A percentile compares a stretch with the other conserved stretches of the same genome.
Conservation (phyloP, 75 land plant species). For the Ceratopteris richardii region DNA sequence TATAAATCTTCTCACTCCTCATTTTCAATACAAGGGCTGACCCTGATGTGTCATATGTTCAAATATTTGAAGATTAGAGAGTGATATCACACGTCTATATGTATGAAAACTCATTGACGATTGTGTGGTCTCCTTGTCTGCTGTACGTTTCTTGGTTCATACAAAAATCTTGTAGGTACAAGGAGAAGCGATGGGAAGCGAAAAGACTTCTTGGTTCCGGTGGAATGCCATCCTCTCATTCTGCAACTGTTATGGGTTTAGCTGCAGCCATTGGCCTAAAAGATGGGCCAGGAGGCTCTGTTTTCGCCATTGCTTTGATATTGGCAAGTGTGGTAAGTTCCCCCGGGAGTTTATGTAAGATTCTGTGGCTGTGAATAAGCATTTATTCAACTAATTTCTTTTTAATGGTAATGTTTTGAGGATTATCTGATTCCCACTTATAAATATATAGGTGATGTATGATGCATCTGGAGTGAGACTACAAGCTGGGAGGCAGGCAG, state of each 20-base stretch:
- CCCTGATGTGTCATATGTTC: no score
- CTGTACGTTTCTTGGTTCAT: no score
- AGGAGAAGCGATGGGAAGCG: conserved; percentile 44
- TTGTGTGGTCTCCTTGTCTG: no score
- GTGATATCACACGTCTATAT: no score
- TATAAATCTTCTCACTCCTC: no score
- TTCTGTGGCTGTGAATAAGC: no score
- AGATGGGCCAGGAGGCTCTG: conserved; percentile 34
- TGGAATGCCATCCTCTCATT: conserved; percentile 57
- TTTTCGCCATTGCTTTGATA: conserved; percentile 32
- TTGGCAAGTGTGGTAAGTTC: conserved; percentile 24
- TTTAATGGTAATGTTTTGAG: no score
- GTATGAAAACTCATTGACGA: no score
- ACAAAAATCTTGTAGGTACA: conserved; percentile 34
- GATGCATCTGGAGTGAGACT: conserved; percentile 88
- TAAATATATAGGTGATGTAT: conserved; percentile 95
- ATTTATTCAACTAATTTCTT: no score
- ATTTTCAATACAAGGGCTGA: no score
- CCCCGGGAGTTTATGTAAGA: neutral
- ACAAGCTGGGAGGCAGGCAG: conserved; percentile 93
- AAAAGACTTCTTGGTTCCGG: conserved; percentile 40
- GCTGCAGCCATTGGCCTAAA: conserved; percentile 40
- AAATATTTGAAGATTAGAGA: no score
- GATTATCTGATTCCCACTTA: no score
- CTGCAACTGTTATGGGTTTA: conserved; percentile 47